Base-by-base conservation (phyloP, 1,284 basidiomycete genomes). In the Golubevia sp. region DNA sequence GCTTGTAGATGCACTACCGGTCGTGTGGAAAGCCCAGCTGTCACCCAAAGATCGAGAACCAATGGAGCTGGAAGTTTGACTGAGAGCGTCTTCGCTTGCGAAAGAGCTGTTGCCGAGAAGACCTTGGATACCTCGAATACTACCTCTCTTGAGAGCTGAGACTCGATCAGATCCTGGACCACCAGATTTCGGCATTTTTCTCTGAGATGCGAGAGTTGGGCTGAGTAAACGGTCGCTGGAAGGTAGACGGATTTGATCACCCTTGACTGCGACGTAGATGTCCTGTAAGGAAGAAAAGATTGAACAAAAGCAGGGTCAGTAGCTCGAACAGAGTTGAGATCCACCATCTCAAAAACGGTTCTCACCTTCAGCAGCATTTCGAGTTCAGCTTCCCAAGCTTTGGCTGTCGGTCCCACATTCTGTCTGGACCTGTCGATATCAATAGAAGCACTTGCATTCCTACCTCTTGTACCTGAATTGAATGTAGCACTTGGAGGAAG, bases 251-350 rank as follows among this genome's bases (percentile, higher is more conserved):
- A 99, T 97, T 73, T 94, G 92, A 71, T 95, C 92, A 53, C 86
- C 88, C 85, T 95, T 94, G 84, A 98, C 90, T 11, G 93, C 90
- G 64, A 88, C 88, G 86, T 95, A 99, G 87, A 99, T 97, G 77
- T 99, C 96, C 91, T 94, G 60, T 2, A 27, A n/a, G 18, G 57
- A 0, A 18, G 30, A 34, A 11, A 34, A 34, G 11, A 34, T 5
- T 34, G 30, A 34, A 34, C 30, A 11, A 5, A 5, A 11, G 11
- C 4, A 34, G 11, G 30, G 30, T 34, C 30, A 34, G 30, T 11
- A 34, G 15, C 3, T 3, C 7, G 44, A 27, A 13, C 27, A 27
- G 15, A 2, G 18, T 26, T 61, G 49, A 49, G 50, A 56, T 53
- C n/a, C 54, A 64, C n/a, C n/a, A 71, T 59, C 62, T 58, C 52